Percentiles rank a stretch among this genome's conserved stretches.
Evolutionary conservation across 2,329 filamentous ascomycete genomes (phyloP).

Genomic region (Thielaviopsis punctulata): DNA sequence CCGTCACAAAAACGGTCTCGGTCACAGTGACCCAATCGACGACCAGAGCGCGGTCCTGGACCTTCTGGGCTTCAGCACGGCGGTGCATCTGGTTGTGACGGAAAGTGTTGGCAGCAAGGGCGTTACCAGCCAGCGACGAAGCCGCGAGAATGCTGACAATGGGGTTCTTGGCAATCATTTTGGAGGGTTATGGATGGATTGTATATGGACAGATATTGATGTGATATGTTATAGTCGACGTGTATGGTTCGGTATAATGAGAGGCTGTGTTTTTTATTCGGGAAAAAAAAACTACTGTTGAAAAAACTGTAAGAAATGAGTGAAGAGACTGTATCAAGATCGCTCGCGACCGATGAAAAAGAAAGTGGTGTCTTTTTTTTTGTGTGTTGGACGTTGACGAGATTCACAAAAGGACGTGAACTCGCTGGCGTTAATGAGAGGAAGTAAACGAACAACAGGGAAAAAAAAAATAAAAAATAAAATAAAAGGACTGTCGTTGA

Average conservation of each 20-base stretch:
- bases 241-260: not conserved
- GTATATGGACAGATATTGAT: constrained; percentile 13
- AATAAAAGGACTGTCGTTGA: constrained; percentile 11
- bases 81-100: constrained; percentile 19
- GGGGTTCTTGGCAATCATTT: constrained; percentile 27
- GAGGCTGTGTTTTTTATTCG: not conserved
- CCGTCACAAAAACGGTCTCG: constrained; percentile 23
- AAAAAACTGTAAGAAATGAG: not conserved
- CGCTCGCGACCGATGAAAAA: constrained; percentile 6
- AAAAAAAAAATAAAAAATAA: constrained; percentile 12
- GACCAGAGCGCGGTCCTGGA: constrained; percentile 19
- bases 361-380: constrained; percentile 5
- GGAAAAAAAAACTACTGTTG: not conserved
- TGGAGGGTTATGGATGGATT: constrained; percentile 13
- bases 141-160: constrained; percentile 24
- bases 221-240: not conserved
- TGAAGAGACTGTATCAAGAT: constrained; percentile 9
- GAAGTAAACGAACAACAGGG: not conserved
- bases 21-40: constrained; percentile 25
- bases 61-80: constrained; percentile 2
- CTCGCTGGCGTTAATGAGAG: not conserved
- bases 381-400: too few relatives aligned
- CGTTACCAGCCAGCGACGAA: constrained; percentile 27
- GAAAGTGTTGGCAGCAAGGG: constrained; percentile 26
- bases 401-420: not conserved